Evolutionary conservation across 1,284 basidiomycete genomes (phyloP), one percentile per base, ranked within the genome.

Genomic region (Leucoagaricus sp.): DNA sequence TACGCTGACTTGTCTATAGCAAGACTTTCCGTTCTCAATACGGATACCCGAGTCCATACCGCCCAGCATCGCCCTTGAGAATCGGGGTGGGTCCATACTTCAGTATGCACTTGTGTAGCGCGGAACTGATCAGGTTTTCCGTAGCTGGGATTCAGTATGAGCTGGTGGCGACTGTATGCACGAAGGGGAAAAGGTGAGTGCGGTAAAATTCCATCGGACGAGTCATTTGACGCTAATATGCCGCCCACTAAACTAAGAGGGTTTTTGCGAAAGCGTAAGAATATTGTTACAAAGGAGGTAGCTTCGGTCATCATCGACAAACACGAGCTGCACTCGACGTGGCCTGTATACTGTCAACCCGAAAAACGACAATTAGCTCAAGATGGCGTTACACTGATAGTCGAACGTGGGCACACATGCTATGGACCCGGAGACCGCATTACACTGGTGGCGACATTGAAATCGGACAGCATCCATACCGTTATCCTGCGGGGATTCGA

Each of bases 241-340:
- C 47, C n/a, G 25, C 41, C 19, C 29, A 26, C 23, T 45, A 23
- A 19, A 31, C 19, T 6, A 60, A 91, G 87, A 67, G 85, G 87
- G 3, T 84, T 93, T 66, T 81, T 95, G 62, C 89, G 90, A 46
- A 86, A 88, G 68, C 77, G 82, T 66, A 83, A 88, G 74, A 75
- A 83, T 34, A 70, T 80, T 59, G 74, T 87, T 47, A 71, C 83
- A 42, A 82, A 85, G 15, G 79, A 84, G 12, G 77, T 81, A 28
- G 82, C 89, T 40, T 73, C 79, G 4, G 86, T 96, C 50, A 83
- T 86, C 59, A 90, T 96, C 64, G 89, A 91, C 75, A 95, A 95
- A 71, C 91, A 95, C 66, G 93, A 95, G 60, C 73, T 94, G 7
- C 92, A 94, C 63, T 90, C 92, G 2, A 87, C 90, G 2, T 96